Percentiles rank a stretch among this genome's conserved stretches.
phyloP scores from a whole-genome alignment of 495 filamentous ascomycete genomes.

The Penicillium canariense region DNA sequence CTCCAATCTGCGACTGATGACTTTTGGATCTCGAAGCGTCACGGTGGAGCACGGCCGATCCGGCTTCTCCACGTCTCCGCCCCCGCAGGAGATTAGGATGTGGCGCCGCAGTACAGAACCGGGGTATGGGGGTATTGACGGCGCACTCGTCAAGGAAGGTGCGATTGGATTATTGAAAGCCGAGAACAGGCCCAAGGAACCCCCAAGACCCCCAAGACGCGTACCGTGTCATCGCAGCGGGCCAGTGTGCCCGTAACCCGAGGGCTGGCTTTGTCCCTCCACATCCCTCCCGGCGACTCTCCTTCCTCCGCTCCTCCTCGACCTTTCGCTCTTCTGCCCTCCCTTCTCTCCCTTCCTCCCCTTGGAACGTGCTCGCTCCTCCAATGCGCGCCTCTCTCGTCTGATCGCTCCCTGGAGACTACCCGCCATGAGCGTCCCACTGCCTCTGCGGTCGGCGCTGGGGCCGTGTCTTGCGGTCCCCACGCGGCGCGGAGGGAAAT shows the following conservation, averaged over 20 bases:
- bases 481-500: constrained; percentile 28
- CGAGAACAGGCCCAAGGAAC: not conserved
- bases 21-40: not conserved
- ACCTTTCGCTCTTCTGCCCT: not conserved
- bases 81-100: constrained; percentile 8
- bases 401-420: constrained; percentile 7
- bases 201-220: not conserved
- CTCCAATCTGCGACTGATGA: no score
- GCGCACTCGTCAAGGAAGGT: not conserved
- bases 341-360: constrained; percentile 2
- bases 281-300: not conserved
- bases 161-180: not conserved
- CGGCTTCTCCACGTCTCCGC: no score
- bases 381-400: constrained; percentile 4
- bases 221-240: constrained; percentile 15
- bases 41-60: constrained; percentile 14
- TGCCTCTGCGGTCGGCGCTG: constrained; percentile 33
- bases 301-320: constrained; percentile 1
- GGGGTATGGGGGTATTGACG: not conserved
- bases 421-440: constrained; percentile 30
- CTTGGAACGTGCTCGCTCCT: not conserved
- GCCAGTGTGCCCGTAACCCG: not conserved
- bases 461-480: constrained; percentile 32
- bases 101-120: constrained; percentile 2
- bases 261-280: not conserved